These are phyloP conservation scores for Leptosphaerulina australis DNA, from an alignment of 2,329 filamentous ascomycete species.

Conservation along the genomic window DNA sequence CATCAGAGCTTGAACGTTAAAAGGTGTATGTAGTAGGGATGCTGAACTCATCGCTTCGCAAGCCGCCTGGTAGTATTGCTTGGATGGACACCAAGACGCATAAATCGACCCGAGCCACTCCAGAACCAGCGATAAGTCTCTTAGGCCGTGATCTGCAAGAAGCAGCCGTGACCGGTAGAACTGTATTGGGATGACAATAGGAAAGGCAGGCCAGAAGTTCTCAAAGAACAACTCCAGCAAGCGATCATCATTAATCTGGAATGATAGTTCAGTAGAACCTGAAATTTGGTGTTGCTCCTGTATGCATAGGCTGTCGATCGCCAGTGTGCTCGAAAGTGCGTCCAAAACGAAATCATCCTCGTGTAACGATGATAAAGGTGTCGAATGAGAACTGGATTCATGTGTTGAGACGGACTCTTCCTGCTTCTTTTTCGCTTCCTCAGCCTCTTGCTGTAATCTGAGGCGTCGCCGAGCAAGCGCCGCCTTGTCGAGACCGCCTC, in stretches of 20 bases:
- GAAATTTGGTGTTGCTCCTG: constrained; percentile 4
- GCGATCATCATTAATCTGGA: constrained; percentile 36
- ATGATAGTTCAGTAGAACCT: constrained; percentile 17
- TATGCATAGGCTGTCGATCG: constrained; percentile 9
- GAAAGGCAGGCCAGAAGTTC: constrained; percentile 61
- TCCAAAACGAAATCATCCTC: neutral
- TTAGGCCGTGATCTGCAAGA: constrained; percentile 28
- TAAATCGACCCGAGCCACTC: constrained; percentile 44
- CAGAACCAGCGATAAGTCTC: constrained; percentile 33
- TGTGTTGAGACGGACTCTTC: neutral
- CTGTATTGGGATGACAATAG: constrained; percentile 58
- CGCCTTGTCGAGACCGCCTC: constrained; percentile 44
- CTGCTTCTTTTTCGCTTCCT: constrained; percentile 19
- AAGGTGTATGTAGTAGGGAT: constrained; percentile 45
- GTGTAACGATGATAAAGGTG: constrained; percentile 5
- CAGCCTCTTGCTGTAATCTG: constrained; percentile 35
- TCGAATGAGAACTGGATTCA: neutral
- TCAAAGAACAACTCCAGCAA: constrained; percentile 44
- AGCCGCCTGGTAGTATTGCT: constrained; percentile 34
- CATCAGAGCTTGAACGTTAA: constrained; percentile 76
- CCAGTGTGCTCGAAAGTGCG: neutral
- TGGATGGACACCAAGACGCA: constrained; percentile 40
- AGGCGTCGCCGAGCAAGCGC: constrained; percentile 38
- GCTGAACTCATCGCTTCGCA: constrained; percentile 27
- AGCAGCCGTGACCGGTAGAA: constrained; percentile 40